phyloP scores from a whole-genome alignment of 129 eudicot species.

The Calendula officinalis region DNA sequence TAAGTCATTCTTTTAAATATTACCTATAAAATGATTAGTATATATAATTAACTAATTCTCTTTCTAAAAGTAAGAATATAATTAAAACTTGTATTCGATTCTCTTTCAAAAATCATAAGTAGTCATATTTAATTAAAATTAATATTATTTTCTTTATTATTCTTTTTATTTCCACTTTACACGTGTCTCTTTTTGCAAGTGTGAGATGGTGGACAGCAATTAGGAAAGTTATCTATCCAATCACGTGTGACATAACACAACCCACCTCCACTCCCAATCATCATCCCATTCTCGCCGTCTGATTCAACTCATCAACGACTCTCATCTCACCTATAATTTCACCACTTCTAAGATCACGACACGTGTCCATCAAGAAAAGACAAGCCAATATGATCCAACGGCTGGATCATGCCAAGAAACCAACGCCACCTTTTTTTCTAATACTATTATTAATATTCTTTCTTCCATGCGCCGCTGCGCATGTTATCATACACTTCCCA shows the following conservation, averaged over 20 bases:
- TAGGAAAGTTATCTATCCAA: slow-evolving; percentile 33
- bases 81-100: too few relatives aligned
- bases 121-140: too few relatives aligned
- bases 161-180: not conserved
- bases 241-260: slow-evolving; percentile 42
- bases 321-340: not conserved
- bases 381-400: slow-evolving; percentile 29
- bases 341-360: slow-evolving; percentile 23
- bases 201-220: slow-evolving; percentile 18
- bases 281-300: slow-evolving; percentile 24
- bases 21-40: too few relatives aligned
- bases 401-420: slow-evolving; percentile 31
- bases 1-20: too few relatives aligned
- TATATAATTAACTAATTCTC: too few relatives aligned
- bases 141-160: not conserved
- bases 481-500: slow-evolving; percentile 31
- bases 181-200: slow-evolving; percentile 20
- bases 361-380: slow-evolving; percentile 26
- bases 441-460: slow-evolving; percentile 10
- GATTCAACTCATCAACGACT: slow-evolving; percentile 25
- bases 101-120: too few relatives aligned
- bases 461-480: slow-evolving; percentile 35
- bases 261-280: slow-evolving; percentile 33
- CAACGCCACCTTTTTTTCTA: slow-evolving; percentile 23
- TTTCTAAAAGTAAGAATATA: too few relatives aligned